phyloP scores from a whole-genome alignment of 2,329 filamentous ascomycete species.

The Hymenoscyphus occultus region DNA sequence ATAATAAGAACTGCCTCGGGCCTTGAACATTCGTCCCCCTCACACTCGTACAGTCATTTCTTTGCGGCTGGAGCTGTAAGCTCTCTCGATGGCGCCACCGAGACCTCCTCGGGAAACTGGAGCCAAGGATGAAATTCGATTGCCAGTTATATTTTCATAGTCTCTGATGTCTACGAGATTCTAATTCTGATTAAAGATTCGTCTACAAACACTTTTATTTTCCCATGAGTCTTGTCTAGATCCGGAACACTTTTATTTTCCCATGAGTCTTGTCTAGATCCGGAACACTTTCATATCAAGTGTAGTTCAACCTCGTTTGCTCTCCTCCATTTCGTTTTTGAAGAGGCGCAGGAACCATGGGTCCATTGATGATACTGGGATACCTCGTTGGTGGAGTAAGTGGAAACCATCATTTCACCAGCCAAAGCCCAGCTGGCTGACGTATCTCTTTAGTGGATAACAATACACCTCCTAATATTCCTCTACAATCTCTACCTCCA shows the following conservation, averaged over 20 bases:
- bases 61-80: not conserved
- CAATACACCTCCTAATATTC: not conserved
- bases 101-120: not conserved
- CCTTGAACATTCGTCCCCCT: not conserved
- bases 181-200: not conserved
- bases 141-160: not conserved
- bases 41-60: not conserved
- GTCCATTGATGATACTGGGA: not conserved
- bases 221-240: not conserved
- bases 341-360: not conserved
- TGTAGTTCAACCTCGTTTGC: not conserved
- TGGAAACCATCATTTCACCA: not conserved
- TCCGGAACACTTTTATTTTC: no score
- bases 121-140: not conserved
- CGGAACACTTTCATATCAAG: not conserved
- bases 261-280: not conserved
- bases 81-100: not conserved
- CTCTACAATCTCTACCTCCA: conserved; percentile 1
- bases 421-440: not conserved
- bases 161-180: not conserved
- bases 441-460: not conserved
- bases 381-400: not conserved
- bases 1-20: not conserved
- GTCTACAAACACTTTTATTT: no score
- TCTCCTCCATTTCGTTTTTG: not conserved